phyloP scores from a whole-genome alignment of 345 rosid species.

The Mercurialis annua region DNA sequence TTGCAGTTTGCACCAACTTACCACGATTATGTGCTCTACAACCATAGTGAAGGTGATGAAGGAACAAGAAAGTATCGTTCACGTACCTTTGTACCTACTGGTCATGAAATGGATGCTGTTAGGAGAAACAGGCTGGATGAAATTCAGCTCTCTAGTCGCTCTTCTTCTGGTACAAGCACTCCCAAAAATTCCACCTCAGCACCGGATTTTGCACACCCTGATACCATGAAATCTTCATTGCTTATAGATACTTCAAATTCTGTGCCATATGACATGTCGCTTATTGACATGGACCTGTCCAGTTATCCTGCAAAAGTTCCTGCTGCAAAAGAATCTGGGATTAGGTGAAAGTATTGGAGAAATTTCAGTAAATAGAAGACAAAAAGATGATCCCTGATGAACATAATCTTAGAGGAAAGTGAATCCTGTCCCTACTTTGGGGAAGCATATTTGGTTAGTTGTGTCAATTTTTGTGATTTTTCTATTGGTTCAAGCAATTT shows the following conservation, averaged over 20 bases:
- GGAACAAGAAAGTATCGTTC: conserved; percentile 85
- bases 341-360: conserved; percentile 40
- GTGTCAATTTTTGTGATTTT: conserved; percentile 1
- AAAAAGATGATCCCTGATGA: conserved; percentile 14
- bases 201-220: conserved; percentile 38
- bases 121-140: conserved; percentile 85
- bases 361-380: conserved; percentile 19
- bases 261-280: conserved; percentile 71
- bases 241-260: conserved; percentile 62
- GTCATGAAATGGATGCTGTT: conserved; percentile 92
- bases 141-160: conserved; percentile 60
- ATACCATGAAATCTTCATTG: conserved; percentile 64
- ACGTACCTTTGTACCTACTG: conserved; percentile 95
- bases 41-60: conserved; percentile 81
- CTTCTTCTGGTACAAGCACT: conserved; percentile 65
- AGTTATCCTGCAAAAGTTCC: conserved; percentile 75
- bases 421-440: conserved; percentile 8
- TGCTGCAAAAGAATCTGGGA: conserved; percentile 51
- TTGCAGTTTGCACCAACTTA: conserved; percentile 94
- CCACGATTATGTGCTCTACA: conserved; percentile 95
- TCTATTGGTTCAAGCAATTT: conserved; percentile 11
- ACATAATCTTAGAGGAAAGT: not conserved
- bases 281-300: conserved; percentile 83
- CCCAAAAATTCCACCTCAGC: conserved; percentile 34
- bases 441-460: conserved; percentile 11